Conservation (phyloP, 148 eudicot genomes). For the Nepenthes gracilis region DNA sequence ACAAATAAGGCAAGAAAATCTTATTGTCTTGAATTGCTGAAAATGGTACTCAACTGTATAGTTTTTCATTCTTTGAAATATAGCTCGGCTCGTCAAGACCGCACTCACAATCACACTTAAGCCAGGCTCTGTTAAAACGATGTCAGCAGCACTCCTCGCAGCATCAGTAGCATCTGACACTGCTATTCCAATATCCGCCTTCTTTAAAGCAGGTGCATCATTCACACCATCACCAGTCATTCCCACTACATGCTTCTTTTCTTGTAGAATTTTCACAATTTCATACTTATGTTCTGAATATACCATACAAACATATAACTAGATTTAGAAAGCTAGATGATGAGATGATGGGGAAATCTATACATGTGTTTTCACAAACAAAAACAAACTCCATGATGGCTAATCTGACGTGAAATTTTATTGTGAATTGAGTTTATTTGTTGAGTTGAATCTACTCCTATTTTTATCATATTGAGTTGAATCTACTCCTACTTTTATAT, state of each 20-base stretch:
- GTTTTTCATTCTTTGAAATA: constrained; percentile 71
- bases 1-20: background rate
- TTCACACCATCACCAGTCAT: constrained; percentile 78
- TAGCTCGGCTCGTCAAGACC: constrained; percentile 68
- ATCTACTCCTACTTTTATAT: no score
- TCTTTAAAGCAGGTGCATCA: constrained; percentile 69
- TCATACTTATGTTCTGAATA: constrained; percentile 56
- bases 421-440: no score
- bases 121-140: constrained; percentile 72
- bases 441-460: no score
- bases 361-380: no score
- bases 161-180: constrained; percentile 73
- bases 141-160: constrained; percentile 64
- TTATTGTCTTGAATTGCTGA: background rate
- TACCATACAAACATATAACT: constrained; percentile 1
- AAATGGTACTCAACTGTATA: constrained; percentile 33
- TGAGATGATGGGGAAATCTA: background rate
- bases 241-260: constrained; percentile 56
- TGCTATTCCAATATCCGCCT: constrained; percentile 74
- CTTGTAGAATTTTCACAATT: constrained; percentile 59
- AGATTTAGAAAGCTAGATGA: constrained; percentile 7
- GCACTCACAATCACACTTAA: constrained; percentile 62
- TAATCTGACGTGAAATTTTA: no score
- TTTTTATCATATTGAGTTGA: no score
- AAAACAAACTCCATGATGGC: no score